Base-by-base conservation (phyloP, 257 asterid species). In the Marsdenia floribunda region DNA sequence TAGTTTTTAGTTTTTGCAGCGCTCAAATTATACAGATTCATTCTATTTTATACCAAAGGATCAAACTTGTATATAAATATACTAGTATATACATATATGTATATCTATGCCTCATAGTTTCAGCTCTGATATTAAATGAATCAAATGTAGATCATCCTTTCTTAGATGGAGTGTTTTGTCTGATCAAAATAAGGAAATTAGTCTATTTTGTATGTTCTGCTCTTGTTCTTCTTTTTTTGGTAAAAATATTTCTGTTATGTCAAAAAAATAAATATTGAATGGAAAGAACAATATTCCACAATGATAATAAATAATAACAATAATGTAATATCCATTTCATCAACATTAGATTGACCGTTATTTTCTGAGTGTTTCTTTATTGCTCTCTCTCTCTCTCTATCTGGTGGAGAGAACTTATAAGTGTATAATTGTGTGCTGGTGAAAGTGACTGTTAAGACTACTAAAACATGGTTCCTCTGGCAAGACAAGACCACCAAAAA, bases 41-140 rank as follows among this genome's bases (percentile, higher is more conserved):
- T 70, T 33, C 24, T 70, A 21, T 68, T 73, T 74, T 61, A 72
- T 58, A 26, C 47, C 21, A 65, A 69, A 72, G 71, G 67, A 75
- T 44, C 22, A 46, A 29, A 22, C 37, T 10, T 78, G 82, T 82
- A 49, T 24, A 74, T 52, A 77, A 55, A 70, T 37, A 44, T 44
- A n/a, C n/a, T n/a, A n/a, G n/a, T n/a, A 44, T 44, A 44, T 44
- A 6, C 0, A 44, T 8, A 44, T 8, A 44, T 7, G 10, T 38
- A 5, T 38, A 44, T 44, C 2, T 44, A 44, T 44, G 49, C 10
- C 6, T 44, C 49, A 8, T 24, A 10, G 29, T 71, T 68, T 65
- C 40, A 3, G 6, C 50, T 22, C 40, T 22, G 14, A 50, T 58
- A 35, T 55, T 66, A 68, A 66, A 68, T 29, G 73, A 29, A 69